Conservation (phyloP, 345 rosid species). For the Fremontodendron californicum region DNA sequence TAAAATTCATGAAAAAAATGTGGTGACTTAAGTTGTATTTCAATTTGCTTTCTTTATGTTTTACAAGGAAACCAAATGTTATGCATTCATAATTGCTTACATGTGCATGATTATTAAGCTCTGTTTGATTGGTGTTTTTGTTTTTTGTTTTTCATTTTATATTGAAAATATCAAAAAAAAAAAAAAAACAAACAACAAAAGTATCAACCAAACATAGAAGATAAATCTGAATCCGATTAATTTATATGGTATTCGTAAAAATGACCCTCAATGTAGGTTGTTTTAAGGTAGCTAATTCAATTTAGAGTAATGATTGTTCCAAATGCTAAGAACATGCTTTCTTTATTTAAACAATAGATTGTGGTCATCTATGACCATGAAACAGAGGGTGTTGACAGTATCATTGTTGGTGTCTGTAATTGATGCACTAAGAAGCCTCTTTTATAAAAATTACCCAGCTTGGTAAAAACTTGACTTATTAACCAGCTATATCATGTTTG, state of each 20-base stretch:
- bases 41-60: constrained; percentile 13
- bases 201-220: background rate
- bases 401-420: background rate
- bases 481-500: background rate
- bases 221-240: too few species aligned
- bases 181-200: background rate
- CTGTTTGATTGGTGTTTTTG: background rate
- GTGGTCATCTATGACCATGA: background rate
- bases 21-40: constrained; percentile 26
- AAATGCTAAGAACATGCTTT: background rate
- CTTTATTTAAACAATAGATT: background rate
- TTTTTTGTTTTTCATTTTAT: too few species aligned
- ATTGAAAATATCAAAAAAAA: too few species aligned
- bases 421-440: background rate
- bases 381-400: background rate
- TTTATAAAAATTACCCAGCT: background rate
- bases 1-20: constrained; percentile 26
- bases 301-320: background rate
- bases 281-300: background rate
- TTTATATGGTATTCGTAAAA: background rate
- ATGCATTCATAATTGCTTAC: background rate
- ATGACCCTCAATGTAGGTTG: background rate
- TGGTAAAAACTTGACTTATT: background rate
- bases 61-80: constrained; percentile 14
- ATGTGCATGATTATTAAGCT: background rate